Evolutionary conservation across 2,329 filamentous ascomycete species (phyloP), one percentile per base, ranked within the genome.

Genomic region (Truncatella angustata): DNA sequence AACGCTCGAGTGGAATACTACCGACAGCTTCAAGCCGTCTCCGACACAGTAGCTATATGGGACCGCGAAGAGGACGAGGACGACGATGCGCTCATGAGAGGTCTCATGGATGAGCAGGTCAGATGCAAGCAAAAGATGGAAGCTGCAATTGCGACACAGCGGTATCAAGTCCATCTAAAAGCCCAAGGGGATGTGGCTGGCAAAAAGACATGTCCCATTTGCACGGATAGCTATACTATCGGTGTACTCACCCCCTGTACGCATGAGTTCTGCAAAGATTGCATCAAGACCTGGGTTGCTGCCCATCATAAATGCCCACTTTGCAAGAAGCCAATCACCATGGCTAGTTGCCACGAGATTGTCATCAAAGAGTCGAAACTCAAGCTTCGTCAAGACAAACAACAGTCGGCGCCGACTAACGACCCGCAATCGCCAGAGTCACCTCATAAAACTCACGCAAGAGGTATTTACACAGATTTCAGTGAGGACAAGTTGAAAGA

Each of bases 1-100:
- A 97, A 97, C 62, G 78, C 85, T 34, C 86, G 94, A 12, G 72
- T 97, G 1, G 91, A 94, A 52, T 97, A 91, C 65, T 97, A 97
- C 65, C 85, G 87, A 4, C 91, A 97, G 63, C 77, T 97, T 10
- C 94, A 97, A 65, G 81, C 84, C 23, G 85, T 97, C n/a, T 97
- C 92, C 0, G 93, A 97, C 64, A 90, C 84, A 16, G 90, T 97
- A 0, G 80, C 82, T 4, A 86, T 88, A 1, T 89, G 88, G 51
- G 86, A 91, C 52, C 85, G 87, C 10, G 62, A 81, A 11, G 75
- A 74, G 2, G 73, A 86, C 10, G 79, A 88, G 39, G 66, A 73
- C 10, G 52, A 49, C 30, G 16, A 51, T 10, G 24, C 1, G n/a
- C 62, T 60, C 5, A 71, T 82, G 18, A 75, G 77, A 34, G 59